Percentiles rank a stretch among this genome's conserved stretches.
Evolutionary conservation across 2,329 filamentous ascomycete genomes (phyloP).

Genomic region (Aspergillus ruber): DNA sequence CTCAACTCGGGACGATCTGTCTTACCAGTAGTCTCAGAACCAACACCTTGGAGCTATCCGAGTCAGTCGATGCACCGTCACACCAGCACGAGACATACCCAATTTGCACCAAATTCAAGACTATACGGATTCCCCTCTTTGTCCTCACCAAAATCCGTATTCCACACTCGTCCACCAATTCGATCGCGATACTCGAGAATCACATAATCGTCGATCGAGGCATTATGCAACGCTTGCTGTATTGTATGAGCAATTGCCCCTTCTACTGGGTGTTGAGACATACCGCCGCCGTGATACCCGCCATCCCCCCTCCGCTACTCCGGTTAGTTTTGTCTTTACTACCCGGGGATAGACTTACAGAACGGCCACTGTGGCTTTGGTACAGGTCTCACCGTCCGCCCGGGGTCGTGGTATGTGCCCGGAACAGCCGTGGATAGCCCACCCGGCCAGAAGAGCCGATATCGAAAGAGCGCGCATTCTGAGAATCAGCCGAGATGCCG

Average conservation of each 20-base stretch:
- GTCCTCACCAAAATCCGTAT: constrained; percentile 51
- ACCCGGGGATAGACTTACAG: constrained; percentile 15
- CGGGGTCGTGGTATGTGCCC: constrained; percentile 16
- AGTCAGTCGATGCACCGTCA: not conserved
- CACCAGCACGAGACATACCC: constrained; percentile 37
- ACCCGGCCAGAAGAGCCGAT: not conserved
- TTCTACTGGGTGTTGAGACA: constrained; percentile 5
- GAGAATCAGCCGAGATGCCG: too few relatives aligned
- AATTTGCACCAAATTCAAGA: constrained; percentile 63
- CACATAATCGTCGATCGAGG: constrained; percentile 57
- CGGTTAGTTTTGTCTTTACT: not conserved
- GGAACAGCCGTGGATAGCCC: constrained; percentile 8
- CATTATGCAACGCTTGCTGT: constrained; percentile 55
- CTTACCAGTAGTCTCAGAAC: constrained; percentile 15
- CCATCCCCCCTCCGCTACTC: constrained; percentile 50
- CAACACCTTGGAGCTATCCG: constrained; percentile 38
- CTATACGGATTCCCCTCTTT: constrained; percentile 48
- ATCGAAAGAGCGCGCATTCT: not conserved
- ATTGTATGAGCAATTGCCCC: not conserved
- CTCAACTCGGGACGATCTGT: constrained; percentile 25
- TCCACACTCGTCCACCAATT: constrained; percentile 57
- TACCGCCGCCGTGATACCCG: constrained; percentile 58
- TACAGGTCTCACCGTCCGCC: constrained; percentile 16
- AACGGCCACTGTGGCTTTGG: constrained; percentile 28
- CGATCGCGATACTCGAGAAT: constrained; percentile 58